Evolutionary conservation across 257 asterid species (phyloP).

Genomic region (Capsicum baccatum): DNA sequence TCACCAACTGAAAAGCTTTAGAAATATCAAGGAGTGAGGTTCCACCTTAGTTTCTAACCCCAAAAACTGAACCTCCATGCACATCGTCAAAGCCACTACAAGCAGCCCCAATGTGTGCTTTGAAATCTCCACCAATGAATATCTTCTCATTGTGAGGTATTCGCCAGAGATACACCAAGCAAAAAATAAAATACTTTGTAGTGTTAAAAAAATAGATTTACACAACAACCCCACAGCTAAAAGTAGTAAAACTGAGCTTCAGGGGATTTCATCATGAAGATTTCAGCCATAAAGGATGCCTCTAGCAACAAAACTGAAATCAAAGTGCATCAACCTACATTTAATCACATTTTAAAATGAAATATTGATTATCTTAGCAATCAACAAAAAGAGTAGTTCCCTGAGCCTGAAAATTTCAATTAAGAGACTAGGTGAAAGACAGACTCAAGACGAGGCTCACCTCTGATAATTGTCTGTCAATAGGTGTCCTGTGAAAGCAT

Average conservation of each 20-base stretch:
- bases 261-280: background rate
- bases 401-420: background rate
- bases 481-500: constrained; percentile 67
- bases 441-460: constrained; percentile 43
- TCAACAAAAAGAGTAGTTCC: constrained; percentile 3
- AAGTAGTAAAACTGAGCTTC: background rate
- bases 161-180: no score
- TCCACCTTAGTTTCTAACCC: no score
- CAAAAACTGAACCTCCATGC: no score
- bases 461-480: constrained; percentile 67
- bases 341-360: constrained; percentile 13
- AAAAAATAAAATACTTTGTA: background rate
- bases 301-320: constrained; percentile 10
- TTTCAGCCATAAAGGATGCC: background rate
- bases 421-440: background rate
- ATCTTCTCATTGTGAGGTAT: no score
- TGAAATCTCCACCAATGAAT: no score
- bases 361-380: background rate
- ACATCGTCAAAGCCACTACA: no score
- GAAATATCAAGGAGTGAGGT: no score
- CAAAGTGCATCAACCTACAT: background rate
- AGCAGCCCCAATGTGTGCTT: no score
- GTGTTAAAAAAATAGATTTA: background rate
- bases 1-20: no score
- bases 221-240: background rate